phyloP scores from a whole-genome alignment of 148 eudicot genomes.

The Cornus florida region DNA sequence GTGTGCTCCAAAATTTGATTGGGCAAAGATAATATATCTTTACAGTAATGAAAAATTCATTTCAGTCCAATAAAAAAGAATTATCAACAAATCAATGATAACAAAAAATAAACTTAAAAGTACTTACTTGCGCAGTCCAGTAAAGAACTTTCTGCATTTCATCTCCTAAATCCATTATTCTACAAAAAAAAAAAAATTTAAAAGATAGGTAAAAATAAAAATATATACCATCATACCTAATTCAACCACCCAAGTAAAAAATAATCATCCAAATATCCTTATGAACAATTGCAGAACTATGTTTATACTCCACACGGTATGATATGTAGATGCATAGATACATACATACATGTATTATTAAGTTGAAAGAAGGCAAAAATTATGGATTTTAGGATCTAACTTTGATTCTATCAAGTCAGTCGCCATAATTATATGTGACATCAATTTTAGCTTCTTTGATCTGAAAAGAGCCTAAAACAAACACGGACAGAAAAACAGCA shows the following conservation, averaged over 20 bases:
- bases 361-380: not conserved
- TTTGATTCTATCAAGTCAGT: conserved; percentile 4
- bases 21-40: too few relatives aligned
- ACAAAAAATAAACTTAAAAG: not conserved
- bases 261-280: not conserved
- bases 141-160: conserved; percentile 22
- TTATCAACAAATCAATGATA: not conserved
- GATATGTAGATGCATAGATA: too few relatives aligned
- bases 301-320: not conserved
- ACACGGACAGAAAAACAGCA: not conserved
- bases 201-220: not conserved
- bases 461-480: not conserved
- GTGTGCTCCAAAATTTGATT: too few relatives aligned
- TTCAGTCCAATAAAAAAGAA: not conserved
- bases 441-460: conserved; percentile 14
- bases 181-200: conserved; percentile 16
- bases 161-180: conserved; percentile 45
- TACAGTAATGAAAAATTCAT: too few relatives aligned
- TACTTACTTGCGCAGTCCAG: conserved; percentile 35
- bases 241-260: not conserved
- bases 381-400: not conserved
- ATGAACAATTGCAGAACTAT: too few relatives aligned
- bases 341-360: too few relatives aligned
- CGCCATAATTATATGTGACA: not conserved
- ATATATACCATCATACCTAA: not conserved